Base-by-base conservation (phyloP, 495 filamentous ascomycete species). In the Tuber indicum region DNA sequence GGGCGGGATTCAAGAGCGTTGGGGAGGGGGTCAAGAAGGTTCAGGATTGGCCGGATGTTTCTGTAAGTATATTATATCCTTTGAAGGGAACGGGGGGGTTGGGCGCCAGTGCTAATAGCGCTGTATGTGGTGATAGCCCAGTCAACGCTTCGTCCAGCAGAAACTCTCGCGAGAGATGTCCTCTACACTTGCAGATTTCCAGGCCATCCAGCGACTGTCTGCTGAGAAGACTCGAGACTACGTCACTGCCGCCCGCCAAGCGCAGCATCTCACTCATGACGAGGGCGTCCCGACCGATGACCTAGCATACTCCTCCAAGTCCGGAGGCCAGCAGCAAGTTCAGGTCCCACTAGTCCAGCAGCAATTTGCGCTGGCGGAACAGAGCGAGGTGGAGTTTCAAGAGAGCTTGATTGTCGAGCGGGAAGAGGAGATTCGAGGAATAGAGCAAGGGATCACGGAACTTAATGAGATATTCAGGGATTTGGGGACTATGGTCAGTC, bases 321-420 rank as follows among this genome's bases (percentile, higher is more conserved):
- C 49, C 84, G 76, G 85, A 87, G 43, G 62, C 32, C 84, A 86
- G 52, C 87, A 89, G 74, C 89, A 91, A 78, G 87, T 88, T 43
- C 87, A 88, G 73, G 82, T 83, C n/a, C 81, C 78, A 12, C 76
- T 83, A 23, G 87, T 89, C 73, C 92, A 94, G 82, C 88, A 95
- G 74, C 89, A 95, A 82, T 86, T 91, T 42, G 92, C 91, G 23
- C 88, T 98, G 1, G 96, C 96, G 2, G 89, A 94, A 49, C 96
- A 99, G 84, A 91, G 93, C 82, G 96, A 99, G 81, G 96, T 99
- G 72, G 94, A 98, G 82, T 99, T 98, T 86, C 96, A 99, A 82
- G 96, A 98, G 77, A 90, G 91, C 17, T 86, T 99, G 47, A 98
- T 99, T 83, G 90, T 95, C 77, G 94, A 98, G 87, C 93, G 96